Evolutionary conservation across 306 rosid species (phyloP).

Genomic region (Lablab purpureus): DNA sequence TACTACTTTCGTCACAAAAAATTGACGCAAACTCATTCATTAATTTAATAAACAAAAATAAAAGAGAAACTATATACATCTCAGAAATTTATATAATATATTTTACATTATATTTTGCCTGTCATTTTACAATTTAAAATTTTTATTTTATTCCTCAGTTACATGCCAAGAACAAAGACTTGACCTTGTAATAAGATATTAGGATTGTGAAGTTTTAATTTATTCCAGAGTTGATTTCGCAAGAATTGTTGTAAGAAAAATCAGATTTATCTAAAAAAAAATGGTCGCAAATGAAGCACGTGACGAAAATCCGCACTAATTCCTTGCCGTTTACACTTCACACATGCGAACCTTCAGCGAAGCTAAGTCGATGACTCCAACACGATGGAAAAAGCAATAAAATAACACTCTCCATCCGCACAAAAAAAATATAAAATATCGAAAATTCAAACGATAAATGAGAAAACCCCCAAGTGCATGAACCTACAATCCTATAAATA

Average conservation of each 20-base stretch:
- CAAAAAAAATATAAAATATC: background rate
- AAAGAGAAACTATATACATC: background rate
- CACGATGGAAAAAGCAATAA: background rate
- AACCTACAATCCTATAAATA: slow-evolving; percentile 61
- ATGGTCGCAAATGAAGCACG: slow-evolving; percentile 51
- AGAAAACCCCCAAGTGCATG: slow-evolving; percentile 54
- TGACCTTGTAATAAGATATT: background rate
- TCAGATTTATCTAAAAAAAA: slow-evolving; percentile 5
- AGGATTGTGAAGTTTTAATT: background rate
- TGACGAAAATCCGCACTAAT: slow-evolving; percentile 50
- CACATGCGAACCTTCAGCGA: slow-evolving; percentile 66
- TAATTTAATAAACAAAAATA: background rate
- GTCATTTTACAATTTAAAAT: background rate
- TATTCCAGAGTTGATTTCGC: background rate
- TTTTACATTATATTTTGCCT: background rate
- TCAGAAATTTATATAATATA: background rate
- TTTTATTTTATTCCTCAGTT: background rate
- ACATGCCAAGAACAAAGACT: background rate
- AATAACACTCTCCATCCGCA: background rate
- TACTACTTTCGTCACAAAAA: background rate
- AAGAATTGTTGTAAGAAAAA: background rate
- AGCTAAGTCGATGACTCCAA: slow-evolving; percentile 26
- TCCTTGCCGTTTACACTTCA: slow-evolving; percentile 44
- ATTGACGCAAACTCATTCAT: background rate
- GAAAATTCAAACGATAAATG: background rate